phyloP scores from a whole-genome alignment of 306 rosid species.

The Dryas drummondii region DNA sequence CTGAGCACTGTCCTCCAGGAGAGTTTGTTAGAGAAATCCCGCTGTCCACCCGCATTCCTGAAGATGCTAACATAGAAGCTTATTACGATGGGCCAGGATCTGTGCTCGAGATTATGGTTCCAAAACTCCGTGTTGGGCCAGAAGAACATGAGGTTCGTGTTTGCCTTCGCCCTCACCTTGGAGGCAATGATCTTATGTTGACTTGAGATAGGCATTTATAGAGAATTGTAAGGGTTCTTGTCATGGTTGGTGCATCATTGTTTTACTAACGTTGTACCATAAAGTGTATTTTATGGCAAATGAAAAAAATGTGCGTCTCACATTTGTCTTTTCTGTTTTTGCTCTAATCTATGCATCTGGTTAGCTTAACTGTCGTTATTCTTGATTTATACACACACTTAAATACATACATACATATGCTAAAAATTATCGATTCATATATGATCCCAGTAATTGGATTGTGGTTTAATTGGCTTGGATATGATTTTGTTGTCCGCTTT shows the following conservation, averaged over 20 bases:
- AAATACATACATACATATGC: neutral
- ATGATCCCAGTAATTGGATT: slow-evolving; percentile 5
- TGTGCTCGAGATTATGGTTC: slow-evolving; percentile 88
- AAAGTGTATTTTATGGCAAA: slow-evolving; percentile 24
- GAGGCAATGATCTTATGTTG: slow-evolving; percentile 76
- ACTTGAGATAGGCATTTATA: slow-evolving; percentile 45
- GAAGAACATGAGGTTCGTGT: slow-evolving; percentile 97
- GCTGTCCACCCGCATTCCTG: slow-evolving; percentile 82
- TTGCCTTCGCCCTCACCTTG: slow-evolving; percentile 88
- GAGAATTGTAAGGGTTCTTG: slow-evolving; percentile 43
- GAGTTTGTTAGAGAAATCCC: slow-evolving; percentile 87
- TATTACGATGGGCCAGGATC: slow-evolving; percentile 92
- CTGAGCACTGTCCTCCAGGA: slow-evolving; percentile 96
- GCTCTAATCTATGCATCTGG: slow-evolving; percentile 30
- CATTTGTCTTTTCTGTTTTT: slow-evolving; percentile 26
- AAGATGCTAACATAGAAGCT: slow-evolving; percentile 89
- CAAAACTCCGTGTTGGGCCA: slow-evolving; percentile 69
- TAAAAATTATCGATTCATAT: too few species aligned
- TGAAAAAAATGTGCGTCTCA: slow-evolving; percentile 24
- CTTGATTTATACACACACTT: neutral
- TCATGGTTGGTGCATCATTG: slow-evolving; percentile 31
- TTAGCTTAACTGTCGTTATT: slow-evolving; percentile 19
- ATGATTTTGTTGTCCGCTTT: neutral
- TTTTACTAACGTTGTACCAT: slow-evolving; percentile 47
- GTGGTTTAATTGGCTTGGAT: neutral